Base-by-base conservation (phyloP, 129 eudicot species). In the Pseudognaphalium luteoalbum region DNA sequence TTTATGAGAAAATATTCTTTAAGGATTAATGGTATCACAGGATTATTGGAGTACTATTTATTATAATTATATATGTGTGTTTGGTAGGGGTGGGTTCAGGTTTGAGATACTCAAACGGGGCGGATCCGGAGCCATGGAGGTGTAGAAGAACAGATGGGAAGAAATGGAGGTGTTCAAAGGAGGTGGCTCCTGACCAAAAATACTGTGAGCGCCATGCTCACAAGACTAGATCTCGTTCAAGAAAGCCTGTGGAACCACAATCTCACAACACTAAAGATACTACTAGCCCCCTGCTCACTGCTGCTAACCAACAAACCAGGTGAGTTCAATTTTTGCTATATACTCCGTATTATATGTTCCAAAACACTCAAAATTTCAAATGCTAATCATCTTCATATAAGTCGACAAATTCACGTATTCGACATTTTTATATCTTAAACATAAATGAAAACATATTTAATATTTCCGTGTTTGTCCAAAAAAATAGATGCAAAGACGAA, bases 71-170 rank as follows among this genome's bases (percentile, higher is more conserved):
- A 34, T 60, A 61, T 52, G 11, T 63, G 52, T 65, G 14, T 74
- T 64, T 32, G 35, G 64, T 71, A 74, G 88, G 82, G 59, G 39
- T 59, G 6, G 71, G 75, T 71, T 17, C 80, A 54, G 89, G 82
- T 44, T 64, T 85, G 81, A 85, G 81, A 75, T 85, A 71, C 72
- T 62, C 89, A 21, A 78, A 75, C 25, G 78, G 81, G 60, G 78
- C 85, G 69, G 90, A 86, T 85, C 81, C 84, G 32, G 91, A 89
- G 83, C 96, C 91, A 68, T 84, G 91, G 91, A 78, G 96, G 82
- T 89, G 96, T 74, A 79, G 87, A 35, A 84, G 96, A 80, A 89
- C 96, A 6, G 91, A 89, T 72, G 96, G 96, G 77, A 89, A 89
- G 72, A 86, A 89, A 80, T 89, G 96, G 96, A 66, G 91, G 71